Evolutionary conservation across 116 monocot genomes (phyloP).

Genomic region (Papilionanthe hybrid): DNA sequence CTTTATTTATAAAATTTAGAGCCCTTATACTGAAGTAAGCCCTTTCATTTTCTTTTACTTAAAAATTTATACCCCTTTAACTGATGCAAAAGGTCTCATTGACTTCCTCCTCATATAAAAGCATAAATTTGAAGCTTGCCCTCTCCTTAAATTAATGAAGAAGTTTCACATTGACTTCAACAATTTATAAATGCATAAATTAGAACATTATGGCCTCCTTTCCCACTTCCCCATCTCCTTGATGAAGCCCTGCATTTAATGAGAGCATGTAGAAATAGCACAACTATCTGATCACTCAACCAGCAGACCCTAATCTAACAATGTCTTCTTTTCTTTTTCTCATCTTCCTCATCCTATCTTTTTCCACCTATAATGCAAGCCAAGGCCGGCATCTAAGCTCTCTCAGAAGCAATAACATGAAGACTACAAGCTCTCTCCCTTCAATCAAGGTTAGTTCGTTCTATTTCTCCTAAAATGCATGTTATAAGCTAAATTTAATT

Average conservation of each 20-base stretch:
- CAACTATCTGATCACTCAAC: neutral
- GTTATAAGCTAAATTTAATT: neutral
- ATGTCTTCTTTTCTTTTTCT: constrained; percentile 40
- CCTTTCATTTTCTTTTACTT: too few relatives aligned
- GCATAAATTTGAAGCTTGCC: too few relatives aligned
- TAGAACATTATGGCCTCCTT: neutral
- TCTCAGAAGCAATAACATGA: neutral
- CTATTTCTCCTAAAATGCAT: too few relatives aligned
- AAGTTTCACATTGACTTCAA: too few relatives aligned
- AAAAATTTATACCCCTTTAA: too few relatives aligned
- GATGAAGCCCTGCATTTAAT: constrained; percentile 4
- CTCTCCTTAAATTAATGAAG: too few relatives aligned
- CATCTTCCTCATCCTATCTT: constrained; percentile 29
- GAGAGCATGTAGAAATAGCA: neutral
- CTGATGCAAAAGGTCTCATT: too few relatives aligned
- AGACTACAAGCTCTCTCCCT: neutral
- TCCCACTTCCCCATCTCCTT: neutral
- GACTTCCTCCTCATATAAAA: too few relatives aligned
- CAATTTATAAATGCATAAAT: neutral
- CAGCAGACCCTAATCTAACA: neutral
- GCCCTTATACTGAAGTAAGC: too few relatives aligned
- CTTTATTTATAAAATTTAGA: too few relatives aligned
- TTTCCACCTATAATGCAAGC: constrained; percentile 22
- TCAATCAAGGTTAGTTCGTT: constrained; percentile 24
- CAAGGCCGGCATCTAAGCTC: constrained; percentile 16